phyloP scores from a whole-genome alignment of 352 stramenopile species.

The Phytophthora aleatoria region DNA sequence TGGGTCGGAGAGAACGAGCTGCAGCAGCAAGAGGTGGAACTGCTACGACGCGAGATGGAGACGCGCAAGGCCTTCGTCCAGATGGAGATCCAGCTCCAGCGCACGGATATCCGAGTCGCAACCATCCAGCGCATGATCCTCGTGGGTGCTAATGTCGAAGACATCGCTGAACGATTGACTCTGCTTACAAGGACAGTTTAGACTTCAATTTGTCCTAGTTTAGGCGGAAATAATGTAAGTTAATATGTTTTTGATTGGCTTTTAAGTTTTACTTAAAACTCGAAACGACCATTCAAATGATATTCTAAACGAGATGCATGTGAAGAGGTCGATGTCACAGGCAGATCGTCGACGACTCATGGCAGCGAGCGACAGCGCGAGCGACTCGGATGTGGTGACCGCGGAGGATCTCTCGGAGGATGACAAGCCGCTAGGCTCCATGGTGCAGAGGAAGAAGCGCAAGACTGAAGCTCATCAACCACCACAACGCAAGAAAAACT shows the following conservation, averaged over 20 bases:
- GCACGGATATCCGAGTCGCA: constrained; percentile 18
- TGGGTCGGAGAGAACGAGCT: constrained; percentile 19
- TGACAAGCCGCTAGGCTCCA: not conserved
- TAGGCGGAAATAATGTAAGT: not conserved
- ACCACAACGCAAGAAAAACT: not conserved
- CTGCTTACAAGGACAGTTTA: constrained; percentile 1
- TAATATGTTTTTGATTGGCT: constrained; percentile 5
- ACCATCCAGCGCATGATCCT: constrained; percentile 27
- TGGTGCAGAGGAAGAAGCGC: constrained; percentile 14
- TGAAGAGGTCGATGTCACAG: constrained; percentile 4
- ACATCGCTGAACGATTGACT: constrained; percentile 10
- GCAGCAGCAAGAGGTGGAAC: constrained; percentile 18
- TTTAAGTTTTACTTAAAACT: not conserved
- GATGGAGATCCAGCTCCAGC: constrained; percentile 23
- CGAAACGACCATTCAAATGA: constrained; percentile 1
- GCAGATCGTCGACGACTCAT: constrained; percentile 11
- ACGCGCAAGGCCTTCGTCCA: constrained; percentile 17
- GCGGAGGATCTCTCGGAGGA: not conserved
- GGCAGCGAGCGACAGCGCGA: not conserved
- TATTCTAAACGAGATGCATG: constrained; percentile 7
- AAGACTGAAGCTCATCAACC: constrained; percentile 4
- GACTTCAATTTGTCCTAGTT: constrained; percentile 4
- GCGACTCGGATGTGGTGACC: constrained; percentile 1
- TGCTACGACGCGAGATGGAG: constrained; percentile 30
- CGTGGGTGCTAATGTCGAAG: constrained; percentile 5